A percentile compares a stretch with the other conserved stretches of the same genome.
Evolutionary conservation across 2,329 filamentous ascomycete species (phyloP).

Genomic region (Aspergillus versicolor): DNA sequence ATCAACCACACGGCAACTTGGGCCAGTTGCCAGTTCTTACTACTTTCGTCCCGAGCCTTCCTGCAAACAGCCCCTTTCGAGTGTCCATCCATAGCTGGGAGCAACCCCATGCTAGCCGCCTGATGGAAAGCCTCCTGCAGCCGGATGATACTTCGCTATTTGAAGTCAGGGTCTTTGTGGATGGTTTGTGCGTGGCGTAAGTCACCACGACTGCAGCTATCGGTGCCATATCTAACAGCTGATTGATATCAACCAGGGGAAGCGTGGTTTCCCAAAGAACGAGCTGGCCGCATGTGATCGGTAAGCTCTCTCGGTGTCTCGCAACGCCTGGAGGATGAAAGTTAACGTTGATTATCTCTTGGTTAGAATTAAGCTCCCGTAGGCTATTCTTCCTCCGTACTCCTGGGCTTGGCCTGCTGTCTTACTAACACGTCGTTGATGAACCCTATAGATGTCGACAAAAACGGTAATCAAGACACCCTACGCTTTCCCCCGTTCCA

Average conservation of each 20-base stretch:
- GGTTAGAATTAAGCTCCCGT: conserved; percentile 38
- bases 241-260: conserved; percentile 43
- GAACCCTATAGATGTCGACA: conserved; percentile 42
- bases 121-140: conserved; percentile 57
- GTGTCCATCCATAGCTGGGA: conserved; percentile 76
- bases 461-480: conserved; percentile 58
- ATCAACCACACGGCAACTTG: conserved; percentile 24
- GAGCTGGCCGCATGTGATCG: conserved; percentile 54
- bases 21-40: conserved; percentile 64
- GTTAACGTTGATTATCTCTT: not conserved
- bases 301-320: conserved; percentile 34
- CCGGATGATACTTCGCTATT: conserved; percentile 59
- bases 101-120: conserved; percentile 58
- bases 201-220: conserved; percentile 21
- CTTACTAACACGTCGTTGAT: conserved; percentile 2
- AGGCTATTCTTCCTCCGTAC: conserved; percentile 22
- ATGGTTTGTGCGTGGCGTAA: conserved; percentile 65
- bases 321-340: not conserved
- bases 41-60: conserved; percentile 68
- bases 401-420: conserved; percentile 38
- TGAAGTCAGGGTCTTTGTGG: conserved; percentile 67
- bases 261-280: conserved; percentile 54
- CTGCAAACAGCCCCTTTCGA: conserved; percentile 60
- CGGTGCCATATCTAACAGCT: not conserved
- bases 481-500: conserved; percentile 74